Percentiles rank a stretch among this genome's conserved stretches.
These are phyloP conservation scores for Stereum hirsutum DNA, from an alignment of 1,284 basidiomycete genomes.

Conservation along the genomic window DNA sequence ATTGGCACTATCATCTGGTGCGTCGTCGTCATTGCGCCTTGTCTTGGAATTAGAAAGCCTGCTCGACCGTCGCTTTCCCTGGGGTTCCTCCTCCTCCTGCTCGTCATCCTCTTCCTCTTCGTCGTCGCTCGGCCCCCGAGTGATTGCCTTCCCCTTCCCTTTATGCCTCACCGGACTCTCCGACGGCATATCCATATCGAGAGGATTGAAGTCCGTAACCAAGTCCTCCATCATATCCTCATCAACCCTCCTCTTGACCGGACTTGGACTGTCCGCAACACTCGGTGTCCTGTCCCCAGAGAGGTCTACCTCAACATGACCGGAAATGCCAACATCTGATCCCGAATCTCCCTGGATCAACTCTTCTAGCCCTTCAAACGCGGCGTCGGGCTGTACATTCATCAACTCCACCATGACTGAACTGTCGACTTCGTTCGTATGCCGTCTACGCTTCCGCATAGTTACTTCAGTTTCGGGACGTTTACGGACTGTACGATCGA, in stretches of 20 bases:
- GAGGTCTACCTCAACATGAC: no score
- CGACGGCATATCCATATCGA: slow-evolving; percentile 5
- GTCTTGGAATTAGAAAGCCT: slow-evolving; percentile 8
- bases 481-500: no score
- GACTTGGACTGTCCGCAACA: slow-evolving; percentile 12
- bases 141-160: slow-evolving; percentile 12
- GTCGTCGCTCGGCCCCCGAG: no score
- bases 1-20: background rate
- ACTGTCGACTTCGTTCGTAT: slow-evolving; percentile 6
- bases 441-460: slow-evolving; percentile 2
- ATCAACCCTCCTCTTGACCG: slow-evolving; percentile 8
- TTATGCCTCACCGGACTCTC: slow-evolving; percentile 6
- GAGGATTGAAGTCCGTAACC: slow-evolving; percentile 4
- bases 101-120: slow-evolving; percentile 13
- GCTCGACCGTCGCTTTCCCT: slow-evolving; percentile 14
- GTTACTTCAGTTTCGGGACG: no score
- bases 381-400: slow-evolving; percentile 3
- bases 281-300: slow-evolving; percentile 3
- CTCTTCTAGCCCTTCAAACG: no score
- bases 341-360: slow-evolving; percentile 6
- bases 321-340: background rate
- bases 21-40: slow-evolving; percentile 4
- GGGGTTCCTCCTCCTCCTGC: slow-evolving; percentile 16
- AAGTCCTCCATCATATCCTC: background rate
- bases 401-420: slow-evolving; percentile 11